Percentiles rank a stretch among this genome's conserved stretches.
These are phyloP conservation scores for Codiaeum variegatum DNA, from an alignment of 441 rosid genomes.

Conservation along the genomic window DNA sequence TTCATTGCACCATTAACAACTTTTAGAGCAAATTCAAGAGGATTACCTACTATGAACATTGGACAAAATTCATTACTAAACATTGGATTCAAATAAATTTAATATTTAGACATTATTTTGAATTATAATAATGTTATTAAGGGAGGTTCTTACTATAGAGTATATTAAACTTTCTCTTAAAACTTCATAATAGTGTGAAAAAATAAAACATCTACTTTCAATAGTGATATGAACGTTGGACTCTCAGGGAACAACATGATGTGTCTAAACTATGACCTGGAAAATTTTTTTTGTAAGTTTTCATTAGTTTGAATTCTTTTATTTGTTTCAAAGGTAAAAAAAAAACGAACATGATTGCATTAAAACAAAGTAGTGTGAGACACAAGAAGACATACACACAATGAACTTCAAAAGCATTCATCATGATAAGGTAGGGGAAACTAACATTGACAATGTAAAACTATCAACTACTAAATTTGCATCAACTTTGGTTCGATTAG, in stretches of 20 bases:
- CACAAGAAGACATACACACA: not conserved
- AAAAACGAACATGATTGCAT: not conserved
- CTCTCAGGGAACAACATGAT: not conserved
- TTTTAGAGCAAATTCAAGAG: conserved; percentile 52
- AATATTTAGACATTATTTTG: not conserved
- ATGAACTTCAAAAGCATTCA: not conserved
- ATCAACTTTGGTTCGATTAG: conserved; percentile 93
- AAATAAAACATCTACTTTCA: not conserved
- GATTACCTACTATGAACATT: conserved; percentile 44
- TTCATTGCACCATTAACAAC: conserved; percentile 23
- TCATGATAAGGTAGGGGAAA: conserved; percentile 4
- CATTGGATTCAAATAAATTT: not conserved
- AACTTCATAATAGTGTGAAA: not conserved
- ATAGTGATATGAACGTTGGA: not conserved
- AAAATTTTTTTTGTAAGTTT: not conserved
- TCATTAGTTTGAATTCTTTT: not conserved
- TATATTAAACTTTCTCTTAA: not conserved
- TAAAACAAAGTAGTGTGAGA: not conserved
- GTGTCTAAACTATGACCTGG: not conserved
- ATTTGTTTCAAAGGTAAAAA: not conserved
- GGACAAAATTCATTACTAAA: no score
- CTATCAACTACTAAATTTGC: conserved; percentile 94
- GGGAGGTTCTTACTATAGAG: not conserved
- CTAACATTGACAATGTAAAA: conserved; percentile 68
- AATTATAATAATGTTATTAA: not conserved